These are phyloP conservation scores for Pleurotus eryngii DNA, from an alignment of 768 basidiomycete genomes.

Conservation along the genomic window DNA sequence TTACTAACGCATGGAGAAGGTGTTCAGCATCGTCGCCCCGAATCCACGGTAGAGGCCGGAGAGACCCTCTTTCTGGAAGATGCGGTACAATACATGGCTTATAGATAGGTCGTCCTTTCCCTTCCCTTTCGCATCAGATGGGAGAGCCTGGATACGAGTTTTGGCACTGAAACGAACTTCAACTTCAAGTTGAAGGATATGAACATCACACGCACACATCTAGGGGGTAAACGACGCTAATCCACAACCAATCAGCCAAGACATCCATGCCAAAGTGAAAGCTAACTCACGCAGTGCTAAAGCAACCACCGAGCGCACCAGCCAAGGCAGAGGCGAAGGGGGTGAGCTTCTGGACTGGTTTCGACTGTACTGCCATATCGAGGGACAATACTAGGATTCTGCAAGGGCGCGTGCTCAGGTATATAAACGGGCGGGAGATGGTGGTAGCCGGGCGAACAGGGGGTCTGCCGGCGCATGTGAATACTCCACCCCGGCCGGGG, in stretches of 20 bases:
- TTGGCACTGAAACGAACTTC: slow-evolving; percentile 60
- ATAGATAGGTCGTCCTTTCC: slow-evolving; percentile 56
- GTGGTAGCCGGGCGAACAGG: slow-evolving; percentile 10
- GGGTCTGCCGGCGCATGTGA: slow-evolving; percentile 17
- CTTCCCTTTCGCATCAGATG: slow-evolving; percentile 43
- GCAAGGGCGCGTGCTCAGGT: not conserved
- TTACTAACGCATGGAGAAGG: slow-evolving; percentile 91
- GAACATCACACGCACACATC: slow-evolving; percentile 66
- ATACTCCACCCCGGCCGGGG: slow-evolving; percentile 1
- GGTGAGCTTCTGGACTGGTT: slow-evolving; percentile 68
- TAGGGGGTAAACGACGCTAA: slow-evolving; percentile 88
- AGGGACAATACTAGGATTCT: not conserved
- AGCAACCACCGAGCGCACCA: slow-evolving; percentile 90
- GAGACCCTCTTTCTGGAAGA: slow-evolving; percentile 80
- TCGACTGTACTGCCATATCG: slow-evolving; percentile 48
- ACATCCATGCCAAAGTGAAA: not conserved
- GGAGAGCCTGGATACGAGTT: slow-evolving; percentile 87
- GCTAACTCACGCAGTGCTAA: slow-evolving; percentile 81
- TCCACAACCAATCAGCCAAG: slow-evolving; percentile 7
- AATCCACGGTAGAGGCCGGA: slow-evolving; percentile 88
- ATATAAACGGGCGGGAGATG: slow-evolving; percentile 3
- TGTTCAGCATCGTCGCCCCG: slow-evolving; percentile 95
- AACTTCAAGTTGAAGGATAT: slow-evolving; percentile 9
- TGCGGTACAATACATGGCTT: slow-evolving; percentile 59
- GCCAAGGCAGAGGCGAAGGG: slow-evolving; percentile 88